Conservation (phyloP, 2,329 filamentous ascomycete species). For the Chrysosporium queenslandicum region DNA sequence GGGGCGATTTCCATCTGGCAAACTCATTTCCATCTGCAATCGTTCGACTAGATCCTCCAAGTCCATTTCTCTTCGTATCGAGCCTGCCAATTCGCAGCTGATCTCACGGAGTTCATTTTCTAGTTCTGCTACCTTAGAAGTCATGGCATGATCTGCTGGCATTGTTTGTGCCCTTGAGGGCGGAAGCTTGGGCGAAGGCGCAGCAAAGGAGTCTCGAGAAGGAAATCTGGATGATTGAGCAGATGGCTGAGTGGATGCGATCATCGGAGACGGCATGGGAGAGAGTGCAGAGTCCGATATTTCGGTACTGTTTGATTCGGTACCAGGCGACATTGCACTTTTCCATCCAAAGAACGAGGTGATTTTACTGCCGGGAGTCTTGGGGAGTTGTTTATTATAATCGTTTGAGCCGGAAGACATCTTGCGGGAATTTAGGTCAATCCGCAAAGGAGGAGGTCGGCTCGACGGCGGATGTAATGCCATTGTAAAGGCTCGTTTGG, state of each 20-base stretch:
- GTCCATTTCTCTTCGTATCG: slow-evolving; percentile 92
- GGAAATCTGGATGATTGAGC: slow-evolving; percentile 18
- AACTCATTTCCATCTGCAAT: slow-evolving; percentile 64
- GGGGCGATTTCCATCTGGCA: slow-evolving; percentile 53
- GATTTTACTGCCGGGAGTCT: slow-evolving; percentile 48
- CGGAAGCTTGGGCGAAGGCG: slow-evolving; percentile 28
- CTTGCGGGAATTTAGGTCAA: slow-evolving; percentile 32
- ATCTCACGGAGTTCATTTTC: slow-evolving; percentile 92
- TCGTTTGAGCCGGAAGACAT: slow-evolving; percentile 29
- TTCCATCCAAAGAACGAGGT: slow-evolving; percentile 61
- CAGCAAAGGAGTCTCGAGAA: slow-evolving; percentile 33
- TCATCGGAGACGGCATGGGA: slow-evolving; percentile 47
- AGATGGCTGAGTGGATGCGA: slow-evolving; percentile 23
- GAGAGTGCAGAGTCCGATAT: slow-evolving; percentile 53
- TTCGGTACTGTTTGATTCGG: slow-evolving; percentile 52
- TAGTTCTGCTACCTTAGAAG: slow-evolving; percentile 67
- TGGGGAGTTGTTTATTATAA: slow-evolving; percentile 33
- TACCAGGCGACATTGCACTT: slow-evolving; percentile 43
- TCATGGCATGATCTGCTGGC: slow-evolving; percentile 34
- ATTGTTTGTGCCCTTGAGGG: slow-evolving; percentile 38
- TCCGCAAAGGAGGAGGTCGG: slow-evolving; percentile 36
- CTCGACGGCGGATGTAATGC: slow-evolving; percentile 33
- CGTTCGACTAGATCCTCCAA: slow-evolving; percentile 87
- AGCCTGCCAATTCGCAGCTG: slow-evolving; percentile 81
- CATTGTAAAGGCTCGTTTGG: slow-evolving; percentile 35